Percentiles rank a stretch among this genome's conserved stretches.
Conservation (phyloP, 495 filamentous ascomycete genomes). For the Penicillium paxilli region DNA sequence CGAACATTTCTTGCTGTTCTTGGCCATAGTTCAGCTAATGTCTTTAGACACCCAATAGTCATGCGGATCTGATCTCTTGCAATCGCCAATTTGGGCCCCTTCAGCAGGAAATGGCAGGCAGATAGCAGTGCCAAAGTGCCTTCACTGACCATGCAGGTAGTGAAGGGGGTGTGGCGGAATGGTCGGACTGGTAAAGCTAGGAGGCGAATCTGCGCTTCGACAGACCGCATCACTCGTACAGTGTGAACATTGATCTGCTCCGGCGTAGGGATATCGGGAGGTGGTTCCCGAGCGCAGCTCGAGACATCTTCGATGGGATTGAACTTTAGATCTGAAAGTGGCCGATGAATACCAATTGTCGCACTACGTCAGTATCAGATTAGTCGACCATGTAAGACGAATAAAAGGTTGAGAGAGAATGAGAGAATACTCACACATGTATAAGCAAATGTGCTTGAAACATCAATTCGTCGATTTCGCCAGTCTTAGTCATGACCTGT, state of each 20-base stretch:
- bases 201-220: conserved; percentile 29
- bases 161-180: conserved; percentile 30
- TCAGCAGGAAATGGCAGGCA: conserved; percentile 22
- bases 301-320: conserved; percentile 26
- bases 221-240: conserved; percentile 21
- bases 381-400: background rate
- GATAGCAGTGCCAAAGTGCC: conserved; percentile 30
- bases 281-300: conserved; percentile 30
- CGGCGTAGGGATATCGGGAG: conserved; percentile 19
- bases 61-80: conserved; percentile 34
- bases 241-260: conserved; percentile 31
- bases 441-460: conserved; percentile 36
- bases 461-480: conserved; percentile 37
- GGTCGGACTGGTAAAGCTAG: conserved; percentile 23
- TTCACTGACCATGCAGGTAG: conserved; percentile 34
- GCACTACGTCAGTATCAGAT: conserved; percentile 9
- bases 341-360: conserved; percentile 31
- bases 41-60: conserved; percentile 33
- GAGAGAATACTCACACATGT: conserved; percentile 27
- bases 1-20: conserved; percentile 65
- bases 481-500: conserved; percentile 26
- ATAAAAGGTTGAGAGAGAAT: too few species aligned
- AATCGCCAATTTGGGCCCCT: conserved; percentile 23
- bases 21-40: conserved; percentile 28
- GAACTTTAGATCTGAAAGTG: conserved; percentile 33